Evolutionary conservation across 106 monocot species (phyloP).

Genomic region (Platanthera zijinensis): DNA sequence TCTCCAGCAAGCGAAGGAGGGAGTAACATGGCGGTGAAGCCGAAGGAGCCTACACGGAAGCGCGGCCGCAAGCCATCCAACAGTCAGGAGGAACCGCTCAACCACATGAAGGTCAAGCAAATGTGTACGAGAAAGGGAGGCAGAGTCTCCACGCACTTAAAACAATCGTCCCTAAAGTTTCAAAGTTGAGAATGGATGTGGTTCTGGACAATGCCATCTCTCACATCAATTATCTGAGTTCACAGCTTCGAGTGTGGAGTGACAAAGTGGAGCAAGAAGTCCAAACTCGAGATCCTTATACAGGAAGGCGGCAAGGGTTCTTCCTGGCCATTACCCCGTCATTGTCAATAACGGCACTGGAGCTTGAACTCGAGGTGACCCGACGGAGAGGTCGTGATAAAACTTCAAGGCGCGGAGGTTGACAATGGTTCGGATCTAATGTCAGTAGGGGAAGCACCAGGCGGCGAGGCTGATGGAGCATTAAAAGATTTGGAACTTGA

Average conservation of each 20-base stretch:
- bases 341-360: slow-evolving; percentile 6
- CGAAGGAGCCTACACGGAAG: slow-evolving; percentile 19
- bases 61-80: slow-evolving; percentile 3
- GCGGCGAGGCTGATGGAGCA: slow-evolving; percentile 46
- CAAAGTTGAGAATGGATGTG: slow-evolving; percentile 46
- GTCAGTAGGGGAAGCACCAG: slow-evolving; percentile 42
- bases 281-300: slow-evolving; percentile 22
- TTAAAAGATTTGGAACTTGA: slow-evolving; percentile 46
- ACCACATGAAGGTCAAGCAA: slow-evolving; percentile 48
- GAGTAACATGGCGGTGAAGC: slow-evolving; percentile 35
- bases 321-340: too few species aligned
- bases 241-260: slow-evolving; percentile 18
- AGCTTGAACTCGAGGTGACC: slow-evolving; percentile 48
- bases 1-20: slow-evolving; percentile 32
- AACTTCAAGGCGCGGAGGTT: too few species aligned
- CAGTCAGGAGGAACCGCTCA: slow-evolving; percentile 6
- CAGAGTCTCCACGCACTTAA: slow-evolving; percentile 41
- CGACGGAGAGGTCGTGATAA: slow-evolving; percentile 19
- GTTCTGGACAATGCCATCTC: slow-evolving; percentile 36
- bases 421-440: slow-evolving; percentile 39
- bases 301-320: not conserved
- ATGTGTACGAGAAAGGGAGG: slow-evolving; percentile 39
- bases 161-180: slow-evolving; percentile 39
- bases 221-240: slow-evolving; percentile 40
- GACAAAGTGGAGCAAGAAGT: slow-evolving; percentile 25